A percentile compares a stretch with the other conserved stretches of the same genome.
These are phyloP conservation scores for Dictyostelium discoideum DNA, from an alignment of 78 protist species.

Conservation along the genomic window dicty_2.7 NC_007089.4:5052001-5052500, in stretches of 20 bases:
- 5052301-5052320: constrained; percentile 36
- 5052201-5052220: constrained; percentile 31
- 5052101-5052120: constrained; percentile 60
- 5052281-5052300: constrained; percentile 57
- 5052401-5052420: constrained; percentile 64
- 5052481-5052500: constrained; percentile 73
- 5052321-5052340: neutral
- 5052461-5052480: constrained; percentile 74
- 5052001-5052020: neutral
- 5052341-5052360: too few species aligned
- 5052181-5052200: constrained; percentile 50
- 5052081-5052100: constrained; percentile 41
- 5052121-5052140: constrained; percentile 62
- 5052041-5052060: constrained; percentile 46
- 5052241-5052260: constrained; percentile 64
- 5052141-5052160: constrained; percentile 43
- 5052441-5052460: constrained; percentile 77
- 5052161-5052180: constrained; percentile 66
- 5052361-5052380: too few species aligned
- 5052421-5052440: constrained; percentile 49
- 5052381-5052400: neutral
- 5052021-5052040: neutral
- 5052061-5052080: constrained; percentile 53
- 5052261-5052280: constrained; percentile 53
- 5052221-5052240: constrained; percentile 63